These are phyloP conservation scores for Debaryomyces sp. DNA, from an alignment of 1,139 yeast species.

Conservation along the genomic window DNA sequence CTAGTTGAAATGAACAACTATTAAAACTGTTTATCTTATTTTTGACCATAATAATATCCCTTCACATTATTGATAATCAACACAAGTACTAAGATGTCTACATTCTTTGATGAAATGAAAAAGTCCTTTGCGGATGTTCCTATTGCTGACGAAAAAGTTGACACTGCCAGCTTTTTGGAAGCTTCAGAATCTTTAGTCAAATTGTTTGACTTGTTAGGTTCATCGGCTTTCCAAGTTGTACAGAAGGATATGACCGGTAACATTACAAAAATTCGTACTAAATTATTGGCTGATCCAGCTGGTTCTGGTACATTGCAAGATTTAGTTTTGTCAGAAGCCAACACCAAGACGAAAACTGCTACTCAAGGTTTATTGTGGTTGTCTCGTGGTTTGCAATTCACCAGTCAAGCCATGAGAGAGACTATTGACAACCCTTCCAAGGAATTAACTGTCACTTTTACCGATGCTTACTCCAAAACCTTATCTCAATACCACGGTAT, in stretches of 20 bases:
- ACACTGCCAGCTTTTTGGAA: slow-evolving; percentile 75
- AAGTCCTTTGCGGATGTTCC: slow-evolving; percentile 77
- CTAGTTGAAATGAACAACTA: background rate
- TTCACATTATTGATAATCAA: background rate
- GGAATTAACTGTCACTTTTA: slow-evolving; percentile 78
- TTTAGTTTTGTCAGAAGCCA: slow-evolving; percentile 70
- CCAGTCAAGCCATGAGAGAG: slow-evolving; percentile 85
- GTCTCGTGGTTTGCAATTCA: slow-evolving; percentile 82
- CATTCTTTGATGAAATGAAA: slow-evolving; percentile 80
- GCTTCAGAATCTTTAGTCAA: slow-evolving; percentile 85
- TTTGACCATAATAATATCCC: background rate
- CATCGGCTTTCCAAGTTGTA: slow-evolving; percentile 82
- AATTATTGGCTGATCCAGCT: slow-evolving; percentile 66
- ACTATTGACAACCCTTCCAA: slow-evolving; percentile 60
- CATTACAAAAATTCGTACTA: slow-evolving; percentile 70
- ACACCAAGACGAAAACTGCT: slow-evolving; percentile 71
- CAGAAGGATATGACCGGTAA: slow-evolving; percentile 90
- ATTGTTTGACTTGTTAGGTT: slow-evolving; percentile 81
- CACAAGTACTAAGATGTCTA: slow-evolving; percentile 42
- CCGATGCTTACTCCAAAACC: slow-evolving; percentile 79
- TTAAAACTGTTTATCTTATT: background rate
- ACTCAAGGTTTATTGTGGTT: slow-evolving; percentile 93
- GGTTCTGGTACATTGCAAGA: slow-evolving; percentile 72
- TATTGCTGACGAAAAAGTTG: slow-evolving; percentile 61
- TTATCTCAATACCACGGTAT: slow-evolving; percentile 80